Evolutionary conservation across 2,329 filamentous ascomycete species (phyloP).

Genomic region (Nemania abortiva): DNA sequence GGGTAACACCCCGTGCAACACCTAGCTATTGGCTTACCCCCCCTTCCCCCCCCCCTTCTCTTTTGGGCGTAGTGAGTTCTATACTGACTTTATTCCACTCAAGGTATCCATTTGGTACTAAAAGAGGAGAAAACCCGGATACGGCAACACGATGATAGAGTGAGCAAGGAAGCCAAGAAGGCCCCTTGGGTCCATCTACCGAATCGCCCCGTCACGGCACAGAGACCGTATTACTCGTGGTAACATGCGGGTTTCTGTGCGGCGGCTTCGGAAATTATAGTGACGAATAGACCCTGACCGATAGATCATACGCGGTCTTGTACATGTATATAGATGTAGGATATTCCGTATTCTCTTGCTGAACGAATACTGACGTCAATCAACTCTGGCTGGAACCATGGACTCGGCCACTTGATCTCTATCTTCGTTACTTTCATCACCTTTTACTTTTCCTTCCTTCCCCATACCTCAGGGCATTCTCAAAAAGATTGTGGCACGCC

Average conservation of each 20-base stretch:
- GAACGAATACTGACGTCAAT: slow-evolving; percentile 11
- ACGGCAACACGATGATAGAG: slow-evolving; percentile 80
- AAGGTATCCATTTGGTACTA: slow-evolving; percentile 81
- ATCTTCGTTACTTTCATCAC: not conserved
- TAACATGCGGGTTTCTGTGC: slow-evolving; percentile 58
- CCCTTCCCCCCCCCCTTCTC: too few species aligned
- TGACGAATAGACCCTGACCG: not conserved
- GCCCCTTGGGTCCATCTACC: slow-evolving; percentile 91
- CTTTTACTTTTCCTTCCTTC: not conserved
- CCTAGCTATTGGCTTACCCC: not conserved
- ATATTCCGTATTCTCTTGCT: slow-evolving; percentile 32
- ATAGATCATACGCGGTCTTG: slow-evolving; percentile 8
- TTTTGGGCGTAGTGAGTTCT: too few species aligned
- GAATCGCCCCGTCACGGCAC: slow-evolving; percentile 83
- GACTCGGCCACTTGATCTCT: not conserved
- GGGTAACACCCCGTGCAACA: slow-evolving; percentile 55
- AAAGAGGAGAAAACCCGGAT: slow-evolving; percentile 95
- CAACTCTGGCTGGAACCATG: not conserved
- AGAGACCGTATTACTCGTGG: slow-evolving; percentile 94
- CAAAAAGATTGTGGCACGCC: too few species aligned
- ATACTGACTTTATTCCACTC: slow-evolving; percentile 39
- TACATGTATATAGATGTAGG: slow-evolving; percentile 42
- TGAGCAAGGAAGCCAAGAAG: slow-evolving; percentile 78
- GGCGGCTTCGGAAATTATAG: not conserved
- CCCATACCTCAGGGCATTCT: too few species aligned